Evolutionary conservation across 345 rosid species (phyloP).

Genomic region (Iberis pinnata): DNA sequence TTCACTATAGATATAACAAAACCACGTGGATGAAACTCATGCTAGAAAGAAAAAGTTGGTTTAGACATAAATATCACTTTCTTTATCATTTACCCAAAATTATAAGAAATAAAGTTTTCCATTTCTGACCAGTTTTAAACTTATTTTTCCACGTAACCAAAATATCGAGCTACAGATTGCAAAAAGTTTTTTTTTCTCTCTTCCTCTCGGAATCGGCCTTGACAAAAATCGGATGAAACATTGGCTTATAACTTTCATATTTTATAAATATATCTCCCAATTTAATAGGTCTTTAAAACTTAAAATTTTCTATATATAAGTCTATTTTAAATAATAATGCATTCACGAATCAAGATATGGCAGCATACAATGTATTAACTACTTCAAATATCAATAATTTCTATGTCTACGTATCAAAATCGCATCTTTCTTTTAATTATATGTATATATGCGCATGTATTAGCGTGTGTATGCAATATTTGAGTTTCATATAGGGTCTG

Average conservation of each 20-base stretch:
- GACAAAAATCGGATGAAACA: too few species aligned
- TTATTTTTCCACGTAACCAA: constrained; percentile 12
- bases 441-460: constrained; percentile 12
- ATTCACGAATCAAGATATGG: constrained; percentile 10
- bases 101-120: too few species aligned
- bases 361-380: neutral
- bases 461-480: constrained; percentile 15
- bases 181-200: too few species aligned
- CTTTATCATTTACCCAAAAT: constrained; percentile 23
- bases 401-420: neutral
- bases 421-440: constrained; percentile 3
- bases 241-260: too few species aligned
- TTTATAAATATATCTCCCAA: too few species aligned
- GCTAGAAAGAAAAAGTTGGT: neutral
- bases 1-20: neutral
- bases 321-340: too few species aligned
- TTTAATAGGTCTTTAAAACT: too few species aligned
- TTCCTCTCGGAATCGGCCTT: too few species aligned
- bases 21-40: constrained; percentile 17
- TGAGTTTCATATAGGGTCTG: too few species aligned
- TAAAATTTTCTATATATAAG: too few species aligned
- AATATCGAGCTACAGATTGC: too few species aligned
- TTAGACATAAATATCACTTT: constrained; percentile 19
- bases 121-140: too few species aligned
- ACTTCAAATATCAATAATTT: neutral